Base-by-base conservation (phyloP, 306 rosid species). In the Castanea sativa region DNA sequence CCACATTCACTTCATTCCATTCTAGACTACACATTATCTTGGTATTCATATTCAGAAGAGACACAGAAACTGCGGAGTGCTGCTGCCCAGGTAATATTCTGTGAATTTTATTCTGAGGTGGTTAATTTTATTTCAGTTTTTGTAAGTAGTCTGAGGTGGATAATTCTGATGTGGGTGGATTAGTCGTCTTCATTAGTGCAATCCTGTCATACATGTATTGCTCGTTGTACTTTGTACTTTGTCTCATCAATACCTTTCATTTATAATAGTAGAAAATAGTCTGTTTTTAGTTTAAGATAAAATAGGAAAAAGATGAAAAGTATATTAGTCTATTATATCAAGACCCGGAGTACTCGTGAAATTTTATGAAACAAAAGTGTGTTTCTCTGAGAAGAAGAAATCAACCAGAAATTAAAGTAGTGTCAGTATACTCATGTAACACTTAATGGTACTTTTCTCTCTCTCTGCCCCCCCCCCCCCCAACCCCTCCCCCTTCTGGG, bases 41-140 rank as follows among this genome's bases (percentile, higher is more conserved):
- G 99, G 99, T 95, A 95, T 86, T 74, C 85, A 81, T 95, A 95
- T 86, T 74, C 83, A 75, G 92, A 86, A 76, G 88, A 35, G 83
- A 86, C 87, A 78, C 92, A 88, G 80, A 90, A 92, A 77, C 81
- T 92, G 43, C 87, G 91, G 95, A 85, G 87, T 73, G 93, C 93
- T 38, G 97, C 91, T 18, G 97, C 99, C 13, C 99, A 95, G 99
- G 99, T 92, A 86, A 73, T 35, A 9, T 71, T 65, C 74, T 72
- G n/a, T 56, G 43, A 52, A 55, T 51, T 67, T 6, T 64, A 69
- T 57, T 30, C 23, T 74, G 13, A 13, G 23, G 49, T 15, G 32
- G 69, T 41, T 41, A 41, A 41, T 41, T 41, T 41, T 41, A 41
- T 41, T 41, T 41, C 0, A 2, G 45, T 38, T 1, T 38, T 7